phyloP scores from a whole-genome alignment of 2,329 filamentous ascomycete genomes.

The Bipolaris zeicola region DNA sequence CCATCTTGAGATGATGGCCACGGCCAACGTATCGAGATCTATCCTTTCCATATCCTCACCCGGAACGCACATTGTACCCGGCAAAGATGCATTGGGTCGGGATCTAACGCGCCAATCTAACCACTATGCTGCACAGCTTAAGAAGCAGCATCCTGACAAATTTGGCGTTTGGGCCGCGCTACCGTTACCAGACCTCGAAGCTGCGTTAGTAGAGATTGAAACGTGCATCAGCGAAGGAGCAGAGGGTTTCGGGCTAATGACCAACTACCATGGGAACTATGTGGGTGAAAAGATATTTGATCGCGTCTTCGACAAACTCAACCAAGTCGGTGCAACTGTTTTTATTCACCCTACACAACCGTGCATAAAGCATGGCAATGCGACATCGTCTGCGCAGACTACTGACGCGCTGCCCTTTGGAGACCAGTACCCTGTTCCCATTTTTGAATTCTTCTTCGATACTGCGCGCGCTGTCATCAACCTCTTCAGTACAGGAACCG shows the following conservation, averaged over 20 bases:
- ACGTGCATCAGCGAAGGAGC: conserved; percentile 51
- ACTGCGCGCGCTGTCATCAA: conserved; percentile 57
- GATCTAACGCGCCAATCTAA: conserved; percentile 51
- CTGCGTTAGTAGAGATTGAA: conserved; percentile 56
- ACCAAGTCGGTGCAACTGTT: conserved; percentile 54
- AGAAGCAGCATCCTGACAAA: conserved; percentile 43
- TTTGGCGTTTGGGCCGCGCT: conserved; percentile 62
- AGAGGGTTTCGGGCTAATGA: conserved; percentile 59
- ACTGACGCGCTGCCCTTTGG: conserved; percentile 47
- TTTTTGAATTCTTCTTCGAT: conserved; percentile 62
- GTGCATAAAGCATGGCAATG: conserved; percentile 37
- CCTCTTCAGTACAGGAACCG: conserved; percentile 56
- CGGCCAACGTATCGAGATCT: conserved; percentile 56
- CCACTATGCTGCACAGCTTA: conserved; percentile 49
- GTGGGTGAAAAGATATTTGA: conserved; percentile 56
- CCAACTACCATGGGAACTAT: conserved; percentile 61
- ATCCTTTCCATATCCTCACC: conserved; percentile 62
- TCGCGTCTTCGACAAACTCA: conserved; percentile 56
- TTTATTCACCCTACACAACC: conserved; percentile 64
- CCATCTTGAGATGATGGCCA: conserved; percentile 59
- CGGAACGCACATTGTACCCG: conserved; percentile 55
- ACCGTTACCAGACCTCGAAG: conserved; percentile 58
- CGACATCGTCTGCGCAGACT: conserved; percentile 5
- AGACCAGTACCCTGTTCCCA: conserved; percentile 50
- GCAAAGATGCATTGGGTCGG: conserved; percentile 45